A percentile compares a stretch with the other conserved stretches of the same genome.
Evolutionary conservation across 371 early-diverging fungal species (phyloP).

Genomic region (Fennellomyces sp.): DNA sequence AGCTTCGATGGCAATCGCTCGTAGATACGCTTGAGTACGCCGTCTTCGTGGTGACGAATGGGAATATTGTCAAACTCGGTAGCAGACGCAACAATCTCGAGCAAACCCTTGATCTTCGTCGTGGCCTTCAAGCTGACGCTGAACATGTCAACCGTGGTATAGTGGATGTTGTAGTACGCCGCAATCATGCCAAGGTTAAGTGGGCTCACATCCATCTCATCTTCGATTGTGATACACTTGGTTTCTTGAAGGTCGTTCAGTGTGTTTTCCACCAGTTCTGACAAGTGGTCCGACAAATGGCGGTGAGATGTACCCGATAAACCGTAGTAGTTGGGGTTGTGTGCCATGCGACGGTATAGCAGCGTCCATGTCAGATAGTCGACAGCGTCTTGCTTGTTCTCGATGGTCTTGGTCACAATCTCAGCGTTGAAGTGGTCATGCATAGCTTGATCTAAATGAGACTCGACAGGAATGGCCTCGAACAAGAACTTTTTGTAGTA

Average conservation of each 20-base stretch:
- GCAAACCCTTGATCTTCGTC: constrained; percentile 88
- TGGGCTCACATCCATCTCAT: constrained; percentile 82
- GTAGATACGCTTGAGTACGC: constrained; percentile 75
- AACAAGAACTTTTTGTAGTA: constrained; percentile 96
- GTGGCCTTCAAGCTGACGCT: constrained; percentile 80
- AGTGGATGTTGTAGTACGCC: constrained; percentile 94
- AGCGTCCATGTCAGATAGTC: constrained; percentile 98
- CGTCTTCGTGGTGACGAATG: constrained; percentile 92
- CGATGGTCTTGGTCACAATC: constrained; percentile 91
- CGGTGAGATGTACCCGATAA: constrained; percentile 85
- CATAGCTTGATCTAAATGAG: constrained; percentile 85
- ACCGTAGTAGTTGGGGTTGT: constrained; percentile 97
- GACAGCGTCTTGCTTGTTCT: constrained; percentile 97
- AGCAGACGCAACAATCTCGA: constrained; percentile 91
- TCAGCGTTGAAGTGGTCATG: constrained; percentile 98
- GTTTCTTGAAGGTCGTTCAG: constrained; percentile 82
- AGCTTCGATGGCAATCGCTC: constrained; percentile 82
- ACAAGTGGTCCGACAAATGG: constrained; percentile 90
- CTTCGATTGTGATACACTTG: constrained; percentile 89
- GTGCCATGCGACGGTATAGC: constrained; percentile 91
- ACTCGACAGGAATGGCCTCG: constrained; percentile 95
- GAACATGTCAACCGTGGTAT: constrained; percentile 93
- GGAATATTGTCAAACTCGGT: constrained; percentile 92
- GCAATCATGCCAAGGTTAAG: constrained; percentile 97
- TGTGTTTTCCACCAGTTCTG: constrained; percentile 93